phyloP scores from a whole-genome alignment of 257 asterid genomes.

The Solanum paucissectum region DNA sequence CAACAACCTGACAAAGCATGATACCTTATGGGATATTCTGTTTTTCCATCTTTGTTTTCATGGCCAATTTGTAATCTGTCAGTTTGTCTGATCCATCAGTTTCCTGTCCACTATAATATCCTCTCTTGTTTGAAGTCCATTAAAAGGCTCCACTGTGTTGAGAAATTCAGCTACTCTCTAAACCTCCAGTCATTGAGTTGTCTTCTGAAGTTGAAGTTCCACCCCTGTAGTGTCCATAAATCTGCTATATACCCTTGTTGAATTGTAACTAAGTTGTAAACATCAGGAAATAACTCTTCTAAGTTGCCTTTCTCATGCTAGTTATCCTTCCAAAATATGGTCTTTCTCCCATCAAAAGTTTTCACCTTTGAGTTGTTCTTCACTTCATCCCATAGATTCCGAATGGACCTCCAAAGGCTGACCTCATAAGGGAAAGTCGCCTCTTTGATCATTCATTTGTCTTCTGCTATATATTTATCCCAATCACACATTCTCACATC shows the following conservation, averaged over 20 bases:
- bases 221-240: neutral
- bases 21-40: neutral
- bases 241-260: neutral
- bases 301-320: neutral
- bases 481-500: neutral
- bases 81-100: neutral
- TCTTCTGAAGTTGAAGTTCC: neutral
- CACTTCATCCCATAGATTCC: neutral
- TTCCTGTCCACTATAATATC: neutral
- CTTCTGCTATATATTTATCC: neutral
- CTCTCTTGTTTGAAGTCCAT: neutral
- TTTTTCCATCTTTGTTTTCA: neutral
- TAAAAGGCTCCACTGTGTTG: neutral
- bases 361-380: neutral
- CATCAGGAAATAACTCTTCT: neutral
- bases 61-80: neutral
- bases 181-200: neutral
- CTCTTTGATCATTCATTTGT: neutral
- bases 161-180: neutral
- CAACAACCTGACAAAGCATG: neutral
- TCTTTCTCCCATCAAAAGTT: neutral
- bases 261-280: neutral
- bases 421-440: neutral
- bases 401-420: neutral
- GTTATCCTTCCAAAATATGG: neutral